Evolutionary conservation across 75 land plant genomes (phyloP).

Genomic region (Pinus tabuliformis): DNA sequence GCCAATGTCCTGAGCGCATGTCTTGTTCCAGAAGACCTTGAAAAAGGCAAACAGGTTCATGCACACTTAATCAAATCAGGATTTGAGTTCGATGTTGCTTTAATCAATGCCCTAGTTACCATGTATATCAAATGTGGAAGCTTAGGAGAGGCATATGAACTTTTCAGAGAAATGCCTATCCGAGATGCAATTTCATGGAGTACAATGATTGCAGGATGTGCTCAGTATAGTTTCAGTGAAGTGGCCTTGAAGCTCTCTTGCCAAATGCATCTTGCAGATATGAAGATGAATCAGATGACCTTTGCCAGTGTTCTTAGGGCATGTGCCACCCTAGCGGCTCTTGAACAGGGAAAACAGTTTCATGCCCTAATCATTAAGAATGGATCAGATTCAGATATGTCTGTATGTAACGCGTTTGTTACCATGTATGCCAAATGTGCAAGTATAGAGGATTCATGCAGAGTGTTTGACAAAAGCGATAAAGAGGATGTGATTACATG

Average conservation of each 20-base stretch:
- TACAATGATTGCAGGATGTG: slow-evolving; percentile 33
- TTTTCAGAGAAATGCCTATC: slow-evolving; percentile 48
- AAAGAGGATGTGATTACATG: slow-evolving; percentile 45
- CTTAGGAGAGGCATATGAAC: slow-evolving; percentile 18
- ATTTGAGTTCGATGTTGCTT: slow-evolving; percentile 5
- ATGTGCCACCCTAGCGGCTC: slow-evolving; percentile 20
- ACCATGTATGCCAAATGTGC: slow-evolving; percentile 47
- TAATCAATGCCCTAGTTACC: slow-evolving; percentile 7
- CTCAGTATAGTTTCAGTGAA: slow-evolving; percentile 15
- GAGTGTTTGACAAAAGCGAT: slow-evolving; percentile 20
- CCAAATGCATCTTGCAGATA: slow-evolving; percentile 29
- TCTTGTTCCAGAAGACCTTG: slow-evolving; percentile 45
- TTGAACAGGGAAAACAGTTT: slow-evolving; percentile 21
- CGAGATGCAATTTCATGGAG: slow-evolving; percentile 55
- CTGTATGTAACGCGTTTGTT: slow-evolving; percentile 49
- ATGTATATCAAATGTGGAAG: slow-evolving; percentile 7
- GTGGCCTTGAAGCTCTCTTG: slow-evolving; percentile 36
- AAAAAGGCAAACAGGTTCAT: slow-evolving; percentile 32
- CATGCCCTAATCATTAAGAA: slow-evolving; percentile 40
- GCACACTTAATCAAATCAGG: background rate
- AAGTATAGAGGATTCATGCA: slow-evolving; percentile 19
- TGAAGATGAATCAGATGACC: slow-evolving; percentile 41
- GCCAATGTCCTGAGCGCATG: slow-evolving; percentile 68
- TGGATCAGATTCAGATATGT: slow-evolving; percentile 46
- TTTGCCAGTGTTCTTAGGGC: slow-evolving; percentile 56